Evolutionary conservation across 2,329 filamentous ascomycete species (phyloP).

Genomic region (Hypoxylon sp.): DNA sequence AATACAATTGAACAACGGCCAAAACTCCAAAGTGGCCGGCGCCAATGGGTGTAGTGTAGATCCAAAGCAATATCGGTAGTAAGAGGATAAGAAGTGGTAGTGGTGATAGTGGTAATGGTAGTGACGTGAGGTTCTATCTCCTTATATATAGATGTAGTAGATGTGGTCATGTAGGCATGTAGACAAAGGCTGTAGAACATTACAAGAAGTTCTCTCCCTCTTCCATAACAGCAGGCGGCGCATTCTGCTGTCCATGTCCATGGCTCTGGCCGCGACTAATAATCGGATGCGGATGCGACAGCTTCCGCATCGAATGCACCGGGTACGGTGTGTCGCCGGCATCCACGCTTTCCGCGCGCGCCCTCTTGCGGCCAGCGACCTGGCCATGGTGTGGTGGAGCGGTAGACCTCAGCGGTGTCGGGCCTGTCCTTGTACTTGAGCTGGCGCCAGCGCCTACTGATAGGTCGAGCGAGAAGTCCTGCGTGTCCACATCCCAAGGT

Average conservation of each 20-base stretch:
- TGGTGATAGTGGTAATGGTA: not conserved
- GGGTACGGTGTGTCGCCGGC: constrained; percentile 45
- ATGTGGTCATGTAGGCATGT: not conserved
- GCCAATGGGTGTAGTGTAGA: constrained; percentile 13
- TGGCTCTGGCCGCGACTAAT: constrained; percentile 7
- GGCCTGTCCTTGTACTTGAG: constrained; percentile 38
- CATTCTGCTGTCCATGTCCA: constrained; percentile 18
- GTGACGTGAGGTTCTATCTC: not conserved
- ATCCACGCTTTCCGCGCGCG: constrained; percentile 53
- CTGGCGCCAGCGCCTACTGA: constrained; percentile 13
- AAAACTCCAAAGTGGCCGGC: constrained; percentile 17
- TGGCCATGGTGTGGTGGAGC: constrained; percentile 19
- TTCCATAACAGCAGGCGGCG: constrained; percentile 49
- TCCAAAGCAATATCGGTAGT: constrained; percentile 1
- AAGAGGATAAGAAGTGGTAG: not conserved
- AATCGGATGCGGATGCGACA: constrained; percentile 46
- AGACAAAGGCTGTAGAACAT: not conserved
- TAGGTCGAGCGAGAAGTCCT: constrained; percentile 41
- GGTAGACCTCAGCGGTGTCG: constrained; percentile 43
- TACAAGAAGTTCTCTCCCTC: constrained; percentile 40
- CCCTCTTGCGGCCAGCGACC: constrained; percentile 52
- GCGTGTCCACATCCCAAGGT: constrained; percentile 38
- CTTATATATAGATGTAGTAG: not conserved
- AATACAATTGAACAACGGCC: constrained; percentile 18
- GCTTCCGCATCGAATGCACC: constrained; percentile 50